Evolutionary conservation across 108 stramenopile genomes (phyloP), one percentile per base, ranked within the genome.

Genomic region (Epithemia pelagica): DNA sequence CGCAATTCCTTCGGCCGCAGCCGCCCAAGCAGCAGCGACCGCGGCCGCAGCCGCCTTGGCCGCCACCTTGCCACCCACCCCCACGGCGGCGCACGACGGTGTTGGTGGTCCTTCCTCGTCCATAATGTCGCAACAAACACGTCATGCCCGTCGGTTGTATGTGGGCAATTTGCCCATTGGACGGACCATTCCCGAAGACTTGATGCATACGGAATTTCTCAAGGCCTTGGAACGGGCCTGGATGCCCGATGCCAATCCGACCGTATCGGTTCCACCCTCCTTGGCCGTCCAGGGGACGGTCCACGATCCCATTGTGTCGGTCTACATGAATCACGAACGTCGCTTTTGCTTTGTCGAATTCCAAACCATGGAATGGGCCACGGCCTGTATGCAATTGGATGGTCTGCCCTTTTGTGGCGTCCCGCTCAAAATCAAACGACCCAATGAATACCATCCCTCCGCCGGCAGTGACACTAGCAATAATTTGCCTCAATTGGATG

Each of bases 261-360:
- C 73, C 1, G n/a, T n/a, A n/a, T n/a, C n/a, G n/a, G n/a, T n/a
- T n/a, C 69, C 59, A 33, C 37, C 63, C 19, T 24, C 70, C 32
- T 15, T 5, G 10, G 37, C 37, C 15, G 10, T 46, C 10, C 37
- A 15, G 37, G 32, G 64, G n/a, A 65, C 71, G 54, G 68, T 67
- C 54, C 90, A 88, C 27, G 93, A 89, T 54, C 92, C 95, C 1
- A 95, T 98, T 32, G 68, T 97, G 33, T 92, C 81, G 2, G 97
- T 96, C 27, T 98, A 96, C 77, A 89, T 96, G 64, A 96, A 96
- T 62, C 72, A 78, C 52, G 97, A 98, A 56, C 89, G 95, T 23
- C 78, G 85, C 2, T 99, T 97, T 62, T 95, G 92, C 19, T 98
- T 99, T 71, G 71, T 99, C 55, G 97, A 98, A 78, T 95, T 99